These are phyloP conservation scores for Cyclotella kingstonii DNA, from an alignment of 108 stramenopile species.

Conservation along the genomic window DNA sequence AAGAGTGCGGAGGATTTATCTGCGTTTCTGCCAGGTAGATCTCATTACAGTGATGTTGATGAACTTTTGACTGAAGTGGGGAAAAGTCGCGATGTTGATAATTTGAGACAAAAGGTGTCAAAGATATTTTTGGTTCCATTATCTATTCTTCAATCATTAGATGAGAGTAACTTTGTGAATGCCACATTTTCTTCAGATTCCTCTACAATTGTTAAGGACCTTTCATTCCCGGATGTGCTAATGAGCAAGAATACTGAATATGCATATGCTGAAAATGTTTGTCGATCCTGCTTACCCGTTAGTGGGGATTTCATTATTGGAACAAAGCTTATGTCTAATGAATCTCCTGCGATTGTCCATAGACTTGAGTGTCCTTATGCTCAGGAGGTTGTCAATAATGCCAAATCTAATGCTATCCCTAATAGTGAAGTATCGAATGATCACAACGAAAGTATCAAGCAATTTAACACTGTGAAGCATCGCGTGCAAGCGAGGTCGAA, in stretches of 20 bases:
- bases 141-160: conserved; percentile 46
- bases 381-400: conserved; percentile 66
- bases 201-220: background rate
- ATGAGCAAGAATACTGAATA: conserved; percentile 40
- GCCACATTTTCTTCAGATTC: conserved; percentile 18
- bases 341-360: conserved; percentile 64
- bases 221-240: conserved; percentile 17
- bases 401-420: conserved; percentile 17
- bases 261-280: conserved; percentile 78
- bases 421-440: background rate
- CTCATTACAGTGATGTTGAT: conserved; percentile 61
- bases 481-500: conserved; percentile 3
- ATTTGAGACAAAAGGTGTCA: conserved; percentile 61
- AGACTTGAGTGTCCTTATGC: conserved; percentile 70
- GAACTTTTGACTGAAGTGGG: conserved; percentile 70
- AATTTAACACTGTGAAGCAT: background rate
- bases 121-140: conserved; percentile 78
- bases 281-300: conserved; percentile 71
- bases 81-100: conserved; percentile 59
- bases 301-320: conserved; percentile 81
- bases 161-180: conserved; percentile 37
- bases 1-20: conserved; percentile 51
- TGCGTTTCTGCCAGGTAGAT: conserved; percentile 64
- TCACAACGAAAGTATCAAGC: conserved; percentile 22
- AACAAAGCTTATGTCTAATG: conserved; percentile 40